A percentile compares a stretch with the other conserved stretches of the same genome.
Conservation (phyloP, 495 filamentous ascomycete species). For the Aspergillus biplanus region DNA sequence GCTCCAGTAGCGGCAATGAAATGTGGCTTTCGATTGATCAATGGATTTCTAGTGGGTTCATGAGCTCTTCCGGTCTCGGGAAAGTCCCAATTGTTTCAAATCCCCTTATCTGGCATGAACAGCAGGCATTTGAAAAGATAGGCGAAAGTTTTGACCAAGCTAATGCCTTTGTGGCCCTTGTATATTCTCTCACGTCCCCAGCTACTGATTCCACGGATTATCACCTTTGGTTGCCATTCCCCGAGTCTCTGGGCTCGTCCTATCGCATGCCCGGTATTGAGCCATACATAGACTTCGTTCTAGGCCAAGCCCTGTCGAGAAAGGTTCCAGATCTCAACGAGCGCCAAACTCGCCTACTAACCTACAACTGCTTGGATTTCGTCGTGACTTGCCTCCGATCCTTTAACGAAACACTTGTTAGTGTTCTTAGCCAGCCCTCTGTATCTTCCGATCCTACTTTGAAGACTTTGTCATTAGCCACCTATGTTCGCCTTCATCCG, state of each 20-base stretch:
- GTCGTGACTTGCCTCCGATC: constrained; percentile 70
- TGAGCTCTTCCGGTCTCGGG: constrained; percentile 38
- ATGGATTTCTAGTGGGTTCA: constrained; percentile 65
- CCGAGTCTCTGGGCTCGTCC: constrained; percentile 79
- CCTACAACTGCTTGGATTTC: constrained; percentile 78
- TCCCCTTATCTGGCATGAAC: constrained; percentile 51
- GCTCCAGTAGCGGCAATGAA: constrained; percentile 56
- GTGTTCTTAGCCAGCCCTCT: constrained; percentile 75
- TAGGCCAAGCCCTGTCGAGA: constrained; percentile 71
- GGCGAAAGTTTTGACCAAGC: constrained; percentile 75
- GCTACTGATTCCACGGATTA: constrained; percentile 49
- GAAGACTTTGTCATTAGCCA: constrained; percentile 66
- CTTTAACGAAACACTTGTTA: constrained; percentile 91
- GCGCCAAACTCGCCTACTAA: constrained; percentile 68
- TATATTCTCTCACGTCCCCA: constrained; percentile 69
- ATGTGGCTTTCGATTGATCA: constrained; percentile 75
- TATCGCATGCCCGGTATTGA: constrained; percentile 87
- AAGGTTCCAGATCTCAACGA: constrained; percentile 61
- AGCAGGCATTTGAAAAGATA: constrained; percentile 60
- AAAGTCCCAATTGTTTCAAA: constrained; percentile 45
- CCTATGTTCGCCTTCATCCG: constrained; percentile 84
- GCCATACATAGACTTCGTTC: constrained; percentile 84
- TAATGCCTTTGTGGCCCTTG: constrained; percentile 75
- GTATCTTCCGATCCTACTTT: constrained; percentile 73
- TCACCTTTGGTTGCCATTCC: constrained; percentile 77